Conservation (phyloP, 768 basidiomycete species). For the Rickenella mellea region DNA sequence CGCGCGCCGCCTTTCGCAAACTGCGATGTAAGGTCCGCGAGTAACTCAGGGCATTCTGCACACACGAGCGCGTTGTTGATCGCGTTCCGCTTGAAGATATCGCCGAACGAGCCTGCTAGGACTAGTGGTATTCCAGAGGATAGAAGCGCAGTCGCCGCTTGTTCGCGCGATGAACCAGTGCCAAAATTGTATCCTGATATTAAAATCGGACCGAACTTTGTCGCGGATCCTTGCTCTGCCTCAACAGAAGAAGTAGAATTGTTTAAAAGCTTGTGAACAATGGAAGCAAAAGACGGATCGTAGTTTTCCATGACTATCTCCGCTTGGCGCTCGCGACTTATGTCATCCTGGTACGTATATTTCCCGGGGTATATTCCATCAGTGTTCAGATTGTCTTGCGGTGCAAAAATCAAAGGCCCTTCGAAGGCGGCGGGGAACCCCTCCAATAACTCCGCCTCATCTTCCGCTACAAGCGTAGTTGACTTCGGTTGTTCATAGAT, state of each 20-base stretch:
- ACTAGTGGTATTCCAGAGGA: constrained; percentile 89
- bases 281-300: constrained; percentile 75
- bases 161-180: constrained; percentile 96
- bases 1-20: constrained; percentile 70
- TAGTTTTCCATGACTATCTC: constrained; percentile 99
- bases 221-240: constrained; percentile 9
- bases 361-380: constrained; percentile 99
- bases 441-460: constrained; percentile 58
- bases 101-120: constrained; percentile 96
- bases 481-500: constrained; percentile 26
- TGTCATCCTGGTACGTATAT: constrained; percentile 99
- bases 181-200: constrained; percentile 97
- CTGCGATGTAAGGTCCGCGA: constrained; percentile 67
- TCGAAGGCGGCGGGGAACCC: constrained; percentile 79
- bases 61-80: constrained; percentile 99
- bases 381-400: constrained; percentile 96
- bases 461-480: constrained; percentile 17
- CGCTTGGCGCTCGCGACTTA: constrained; percentile 88
- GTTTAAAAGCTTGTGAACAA: constrained; percentile 44
- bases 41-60: constrained; percentile 84
- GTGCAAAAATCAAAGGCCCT: constrained; percentile 84
- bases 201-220: constrained; percentile 63
- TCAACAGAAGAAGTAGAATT: constrained; percentile 11
- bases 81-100: constrained; percentile 98
- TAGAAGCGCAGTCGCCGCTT: constrained; percentile 95